Base-by-base conservation (phyloP, 2,329 filamentous ascomycete genomes). In the Beauveria brongniartii region DNA sequence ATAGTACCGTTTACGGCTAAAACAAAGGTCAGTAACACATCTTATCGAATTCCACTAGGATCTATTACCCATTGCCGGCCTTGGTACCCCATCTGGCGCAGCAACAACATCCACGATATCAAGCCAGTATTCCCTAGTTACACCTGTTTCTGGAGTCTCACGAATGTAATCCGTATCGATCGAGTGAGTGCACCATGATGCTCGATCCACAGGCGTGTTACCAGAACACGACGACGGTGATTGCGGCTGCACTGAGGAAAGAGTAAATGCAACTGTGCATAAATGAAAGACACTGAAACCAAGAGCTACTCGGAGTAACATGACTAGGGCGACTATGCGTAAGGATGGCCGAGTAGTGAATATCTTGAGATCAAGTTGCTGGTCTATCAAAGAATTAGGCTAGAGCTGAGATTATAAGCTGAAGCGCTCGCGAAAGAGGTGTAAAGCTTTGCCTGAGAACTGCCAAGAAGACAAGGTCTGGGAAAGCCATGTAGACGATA, bases 31-130 rank as follows among this genome's bases (percentile, higher is more conserved):
- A 51, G 28, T 2, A 8, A 10, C 28, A 1, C 26, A 37, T 47
- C 10, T 18, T 12, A 22, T 14, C 7, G 9, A 26, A 30, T 12
- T 4, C 1, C 20, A 18, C 9, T 6, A 14, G 10, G 18, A 34
- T 3, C 7, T 14, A 5, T 20, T 51, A 51, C 48, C 28, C 48
- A 90, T 83, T 12, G 83, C 85, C 67, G 82, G 79, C 50, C 87
- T 78, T 9, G 76, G 71, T 34, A 78, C 76, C 3, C 84, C 84
- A 74, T 89, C 86, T 0, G 86, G 86, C 57, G 82, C 80, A 9
- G 80, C 79, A 59, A 72, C 78, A 16, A 86, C 81, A 84, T 85
- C 88, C 41, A 80, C 81, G 48, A 85, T 74, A 52, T 85, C 81
- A 76, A 84, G 87, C 67, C 84, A 72, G 65, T 83, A 82, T 22